phyloP scores from a whole-genome alignment of 1,284 basidiomycete genomes.

The Ceratobasidium sp. region DNA sequence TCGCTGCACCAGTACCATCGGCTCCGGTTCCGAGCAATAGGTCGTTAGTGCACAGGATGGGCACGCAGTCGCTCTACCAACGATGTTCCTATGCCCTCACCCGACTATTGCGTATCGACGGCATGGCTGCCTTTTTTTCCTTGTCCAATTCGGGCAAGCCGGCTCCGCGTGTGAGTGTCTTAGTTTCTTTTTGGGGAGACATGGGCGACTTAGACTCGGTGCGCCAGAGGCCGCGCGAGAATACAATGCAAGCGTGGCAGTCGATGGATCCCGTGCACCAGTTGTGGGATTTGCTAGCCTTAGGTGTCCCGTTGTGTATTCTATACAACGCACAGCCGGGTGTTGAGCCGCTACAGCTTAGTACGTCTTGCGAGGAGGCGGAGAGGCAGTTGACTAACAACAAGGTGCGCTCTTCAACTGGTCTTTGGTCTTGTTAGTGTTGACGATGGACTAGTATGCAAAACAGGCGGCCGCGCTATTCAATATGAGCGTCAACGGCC shows the following conservation, averaged over 20 bases:
- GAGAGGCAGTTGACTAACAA: constrained; percentile 62
- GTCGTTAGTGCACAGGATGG: constrained; percentile 81
- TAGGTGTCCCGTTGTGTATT: constrained; percentile 93
- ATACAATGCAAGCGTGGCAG: constrained; percentile 67
- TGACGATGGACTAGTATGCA: constrained; percentile 6
- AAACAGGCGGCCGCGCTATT: constrained; percentile 83
- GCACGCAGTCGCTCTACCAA: constrained; percentile 85
- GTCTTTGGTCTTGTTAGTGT: not conserved
- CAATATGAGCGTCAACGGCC: constrained; percentile 61
- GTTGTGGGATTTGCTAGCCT: constrained; percentile 92
- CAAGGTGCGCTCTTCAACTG: constrained; percentile 50
- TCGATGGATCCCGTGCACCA: constrained; percentile 90
- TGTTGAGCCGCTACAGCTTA: constrained; percentile 61
- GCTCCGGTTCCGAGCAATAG: constrained; percentile 14
- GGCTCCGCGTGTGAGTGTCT: constrained; percentile 57
- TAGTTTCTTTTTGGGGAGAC: constrained; percentile 44
- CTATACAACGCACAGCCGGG: constrained; percentile 91
- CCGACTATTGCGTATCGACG: constrained; percentile 77
- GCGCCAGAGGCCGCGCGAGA: not conserved
- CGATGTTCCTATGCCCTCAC: constrained; percentile 81
- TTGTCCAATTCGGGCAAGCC: constrained; percentile 33
- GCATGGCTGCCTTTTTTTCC: constrained; percentile 75
- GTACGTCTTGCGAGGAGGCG: constrained; percentile 73
- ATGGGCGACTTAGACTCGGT: not conserved
- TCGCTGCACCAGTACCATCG: constrained; percentile 15